Evolutionary conservation across 2,329 filamentous ascomycete species (phyloP), one percentile per base, ranked within the genome.

Genomic region (Sphaerulina musiva): DNA sequence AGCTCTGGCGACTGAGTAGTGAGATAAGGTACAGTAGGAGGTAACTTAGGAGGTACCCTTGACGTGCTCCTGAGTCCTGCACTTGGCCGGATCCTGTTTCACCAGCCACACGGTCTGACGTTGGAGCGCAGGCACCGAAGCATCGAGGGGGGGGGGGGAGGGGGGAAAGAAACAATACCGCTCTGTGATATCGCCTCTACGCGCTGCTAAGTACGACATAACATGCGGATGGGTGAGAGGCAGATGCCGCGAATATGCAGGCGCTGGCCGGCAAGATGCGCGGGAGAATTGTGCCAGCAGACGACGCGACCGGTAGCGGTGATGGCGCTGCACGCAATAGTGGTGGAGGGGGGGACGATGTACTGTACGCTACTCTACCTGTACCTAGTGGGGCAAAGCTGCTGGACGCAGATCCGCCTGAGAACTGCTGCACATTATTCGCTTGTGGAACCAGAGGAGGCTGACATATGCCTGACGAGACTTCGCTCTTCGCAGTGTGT

Each of bases 91-190:
- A 58, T 56, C 46, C 40, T 40, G 38, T 40, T 40, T 14, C 14
- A 42, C 55, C 58, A 55, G 58, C 58, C 58, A 60, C 58, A 57
- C 55, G 50, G 42, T 57, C 54, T 57, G 57, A 55, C 55, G 57
- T 48, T 50, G 41, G 48, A 54, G 51, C 51, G 51, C 54, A 56
- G 55, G 58, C 53, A 55, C 53, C 31, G 54, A 51, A 53, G 50
- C 54, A 50, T 56, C 49, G 46, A 46, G 47, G 51, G 46, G 53
- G 26, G 47, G 51, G 46, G 53, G 26, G 20, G 29, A 29, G 38
- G 36, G 44, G 41, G 20, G 14, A 17, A 17, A 46, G 42, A 43
- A 50, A 43, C 14, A 50, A 44, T 36, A 34, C 31, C 44, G 4
- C 6, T 26, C 26, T 26, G 4, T 26, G 26, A 4, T 6, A 26